Conservation (phyloP, 352 stramenopile species). For the Pythium periplocum region DNA sequence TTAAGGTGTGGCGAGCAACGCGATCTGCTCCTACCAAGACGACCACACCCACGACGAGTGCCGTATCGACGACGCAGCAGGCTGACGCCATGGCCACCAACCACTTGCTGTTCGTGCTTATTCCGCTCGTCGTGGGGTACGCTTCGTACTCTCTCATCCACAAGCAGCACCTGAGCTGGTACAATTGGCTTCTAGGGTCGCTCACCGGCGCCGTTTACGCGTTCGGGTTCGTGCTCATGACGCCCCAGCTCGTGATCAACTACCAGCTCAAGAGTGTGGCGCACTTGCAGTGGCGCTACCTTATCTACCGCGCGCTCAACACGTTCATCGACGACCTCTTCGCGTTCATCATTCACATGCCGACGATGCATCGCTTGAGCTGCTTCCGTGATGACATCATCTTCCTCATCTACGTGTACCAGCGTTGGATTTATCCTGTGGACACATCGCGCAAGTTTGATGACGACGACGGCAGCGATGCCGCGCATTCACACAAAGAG, state of each 20-base stretch:
- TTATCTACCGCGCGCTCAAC: slow-evolving; percentile 94
- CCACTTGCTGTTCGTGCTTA: slow-evolving; percentile 76
- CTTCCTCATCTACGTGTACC: slow-evolving; percentile 88
- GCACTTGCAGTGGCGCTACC: slow-evolving; percentile 90
- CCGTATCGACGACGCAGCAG: slow-evolving; percentile 44
- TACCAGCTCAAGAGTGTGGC: slow-evolving; percentile 90
- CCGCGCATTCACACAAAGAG: neutral
- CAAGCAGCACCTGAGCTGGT: slow-evolving; percentile 78
- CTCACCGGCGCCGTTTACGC: slow-evolving; percentile 86
- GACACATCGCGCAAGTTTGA: slow-evolving; percentile 49
- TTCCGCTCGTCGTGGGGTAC: slow-evolving; percentile 71
- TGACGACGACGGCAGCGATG: slow-evolving; percentile 27
- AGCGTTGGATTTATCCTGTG: slow-evolving; percentile 89
- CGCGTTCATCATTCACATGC: slow-evolving; percentile 90
- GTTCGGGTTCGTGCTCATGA: slow-evolving; percentile 90
- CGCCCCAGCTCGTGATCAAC: slow-evolving; percentile 92
- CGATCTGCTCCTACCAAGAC: slow-evolving; percentile 13
- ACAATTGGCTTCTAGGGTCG: slow-evolving; percentile 82
- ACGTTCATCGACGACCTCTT: slow-evolving; percentile 93
- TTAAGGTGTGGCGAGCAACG: slow-evolving; percentile 49
- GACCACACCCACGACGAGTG: slow-evolving; percentile 14
- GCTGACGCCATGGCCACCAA: slow-evolving; percentile 82
- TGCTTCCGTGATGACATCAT: slow-evolving; percentile 90
- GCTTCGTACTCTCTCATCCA: slow-evolving; percentile 79
- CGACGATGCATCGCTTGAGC: slow-evolving; percentile 86